Percentiles rank a stretch among this genome's conserved stretches.
Evolutionary conservation across 2,329 filamentous ascomycete genomes (phyloP).

Genomic region (Dendryphion nanum): DNA sequence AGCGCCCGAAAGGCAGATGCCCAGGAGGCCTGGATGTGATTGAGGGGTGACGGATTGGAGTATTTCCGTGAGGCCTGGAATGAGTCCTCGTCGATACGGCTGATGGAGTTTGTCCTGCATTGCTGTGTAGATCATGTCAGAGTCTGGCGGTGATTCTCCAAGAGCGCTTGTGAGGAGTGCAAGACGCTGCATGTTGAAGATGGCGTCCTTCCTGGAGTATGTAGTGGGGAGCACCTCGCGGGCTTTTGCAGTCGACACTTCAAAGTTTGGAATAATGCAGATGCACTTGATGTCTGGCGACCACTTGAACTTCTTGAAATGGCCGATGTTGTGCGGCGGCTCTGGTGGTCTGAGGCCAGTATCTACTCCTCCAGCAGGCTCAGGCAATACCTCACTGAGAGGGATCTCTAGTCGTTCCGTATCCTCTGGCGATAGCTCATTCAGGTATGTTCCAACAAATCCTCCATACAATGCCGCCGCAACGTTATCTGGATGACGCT

Average conservation of each 20-base stretch:
- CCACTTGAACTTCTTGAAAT: conserved; percentile 96
- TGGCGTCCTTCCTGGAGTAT: conserved; percentile 80
- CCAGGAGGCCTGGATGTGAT: conserved; percentile 82
- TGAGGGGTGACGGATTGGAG: conserved; percentile 86
- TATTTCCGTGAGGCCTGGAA: conserved; percentile 88
- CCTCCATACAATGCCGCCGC: conserved; percentile 93
- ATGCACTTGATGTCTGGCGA: conserved; percentile 93
- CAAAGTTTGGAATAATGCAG: conserved; percentile 92
- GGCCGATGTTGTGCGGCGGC: conserved; percentile 89
- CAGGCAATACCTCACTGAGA: conserved; percentile 86
- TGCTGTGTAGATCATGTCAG: conserved; percentile 90
- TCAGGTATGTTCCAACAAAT: conserved; percentile 94
- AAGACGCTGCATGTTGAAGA: conserved; percentile 94
- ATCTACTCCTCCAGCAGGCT: conserved; percentile 85
- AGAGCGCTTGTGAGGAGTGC: conserved; percentile 87
- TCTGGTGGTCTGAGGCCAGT: conserved; percentile 83
- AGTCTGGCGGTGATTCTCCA: conserved; percentile 84
- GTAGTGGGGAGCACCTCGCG: conserved; percentile 77
- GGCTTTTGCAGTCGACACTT: conserved; percentile 91
- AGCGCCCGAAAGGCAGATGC: conserved; percentile 91
- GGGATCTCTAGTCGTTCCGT: conserved; percentile 90
- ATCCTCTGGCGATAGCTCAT: conserved; percentile 85
- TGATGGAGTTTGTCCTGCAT: conserved; percentile 99
- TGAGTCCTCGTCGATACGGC: conserved; percentile 87
- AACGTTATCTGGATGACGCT: conserved; percentile 56